Conservation (phyloP, 1,139 yeast genomes). For the Sugiyamaella paludigena region DNA sequence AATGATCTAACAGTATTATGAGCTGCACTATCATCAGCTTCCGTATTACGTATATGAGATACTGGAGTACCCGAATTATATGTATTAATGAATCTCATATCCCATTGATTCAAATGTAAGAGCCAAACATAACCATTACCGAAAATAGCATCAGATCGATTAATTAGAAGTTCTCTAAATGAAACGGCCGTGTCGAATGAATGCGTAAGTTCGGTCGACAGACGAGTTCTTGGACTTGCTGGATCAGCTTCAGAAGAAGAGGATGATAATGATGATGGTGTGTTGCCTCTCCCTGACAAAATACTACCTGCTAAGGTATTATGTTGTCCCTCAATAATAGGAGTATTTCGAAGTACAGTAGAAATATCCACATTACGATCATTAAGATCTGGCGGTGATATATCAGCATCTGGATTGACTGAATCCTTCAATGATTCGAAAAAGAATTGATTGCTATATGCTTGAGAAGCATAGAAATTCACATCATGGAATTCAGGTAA, state of each 20-base stretch:
- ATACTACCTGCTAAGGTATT: background rate
- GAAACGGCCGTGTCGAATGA: conserved; percentile 46
- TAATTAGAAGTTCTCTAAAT: conserved; percentile 55
- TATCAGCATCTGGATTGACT: conserved; percentile 28
- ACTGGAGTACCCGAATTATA: conserved; percentile 91
- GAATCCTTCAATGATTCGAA: conserved; percentile 57
- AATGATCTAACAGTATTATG: conserved; percentile 17
- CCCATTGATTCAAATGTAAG: conserved; percentile 54
- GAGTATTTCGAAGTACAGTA: conserved; percentile 25
- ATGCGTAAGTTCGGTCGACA: conserved; percentile 32
- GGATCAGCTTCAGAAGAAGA: conserved; percentile 10
- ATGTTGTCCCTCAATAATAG: conserved; percentile 10
- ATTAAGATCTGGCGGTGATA: conserved; percentile 18
- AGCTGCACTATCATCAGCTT: conserved; percentile 8
- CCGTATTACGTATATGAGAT: conserved; percentile 30
- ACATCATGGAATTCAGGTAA: conserved; percentile 57
- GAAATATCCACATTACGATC: conserved; percentile 26
- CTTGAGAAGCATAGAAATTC: conserved; percentile 84
- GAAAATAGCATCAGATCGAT: conserved; percentile 55
- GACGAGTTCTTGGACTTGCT: conserved; percentile 1
- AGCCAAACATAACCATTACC: conserved; percentile 92
- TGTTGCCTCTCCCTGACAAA: background rate
- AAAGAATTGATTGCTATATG: conserved; percentile 88
- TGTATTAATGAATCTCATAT: conserved; percentile 61
- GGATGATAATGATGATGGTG: conserved; percentile 4